Evolutionary conservation across 805 yeast species (phyloP), one percentile per base, ranked within the genome.

Genomic region (Zygosaccharomyces bailii): DNA sequence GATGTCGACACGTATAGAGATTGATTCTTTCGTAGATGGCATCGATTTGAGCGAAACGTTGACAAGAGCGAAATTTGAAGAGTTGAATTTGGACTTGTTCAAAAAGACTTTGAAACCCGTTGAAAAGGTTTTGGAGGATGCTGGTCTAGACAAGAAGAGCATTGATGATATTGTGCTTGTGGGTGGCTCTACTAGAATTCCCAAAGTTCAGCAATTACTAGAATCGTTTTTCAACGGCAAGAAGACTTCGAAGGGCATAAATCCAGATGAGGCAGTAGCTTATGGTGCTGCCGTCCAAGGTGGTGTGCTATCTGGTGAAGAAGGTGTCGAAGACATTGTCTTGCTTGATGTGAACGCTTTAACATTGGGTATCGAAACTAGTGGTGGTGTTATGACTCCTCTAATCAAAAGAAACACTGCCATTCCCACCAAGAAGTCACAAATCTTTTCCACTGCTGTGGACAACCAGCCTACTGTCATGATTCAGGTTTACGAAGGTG

Each of bases 241-340:
- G 79, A 89, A 89, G 73, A 91, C 95, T 55, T 87, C 96, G 57
- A 91, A 90, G 80, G 91, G 96, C 62, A 91, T 91, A 65, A 91
- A 91, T 77, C 98, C 99, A 53, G 99, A 91, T 74, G 99, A 91
- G 78, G 99, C 99, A 68, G 98, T 91, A 64, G 99, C 98, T 34
- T 91, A 83, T 62, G 99, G 99, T 80, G 98, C 98, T 50, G 97
- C 99, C 53, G 97, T 91, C 53, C 99, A 91, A 76, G 98, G 96
- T 46, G 98, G 98, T 76, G 95, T 91, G 58, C 75, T 91, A 55
- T 82, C 95, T 45, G 98, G 98, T 70, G 96, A 90, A 72, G 89
- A 84, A 61, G 93, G 95, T 69, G 93, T 82, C 52, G 95, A 85
- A 61, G 93, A 85, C 65, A 82, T 85, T 59, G 91, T 91, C 53